Evolutionary conservation across 345 rosid genomes (phyloP), one percentile per base, ranked within the genome.

Genomic region (Brassica incana): DNA sequence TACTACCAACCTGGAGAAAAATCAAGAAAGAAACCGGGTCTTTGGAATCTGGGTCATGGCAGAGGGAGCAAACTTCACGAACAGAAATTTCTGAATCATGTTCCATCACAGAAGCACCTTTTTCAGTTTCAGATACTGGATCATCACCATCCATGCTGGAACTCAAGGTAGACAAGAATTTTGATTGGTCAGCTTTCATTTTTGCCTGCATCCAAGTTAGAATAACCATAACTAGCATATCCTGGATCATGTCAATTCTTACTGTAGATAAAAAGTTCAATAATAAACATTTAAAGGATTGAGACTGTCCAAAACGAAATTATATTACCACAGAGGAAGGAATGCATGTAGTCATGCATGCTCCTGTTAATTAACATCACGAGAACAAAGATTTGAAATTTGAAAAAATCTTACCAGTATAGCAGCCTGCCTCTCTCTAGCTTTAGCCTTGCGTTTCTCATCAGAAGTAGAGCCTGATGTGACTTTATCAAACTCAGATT

Each of bases 111-210:
- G 86, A 82, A 67, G 75, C 80, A 63, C 72, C 56, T 58, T 80
- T 86, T 82, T 88, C 94, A 66, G 81, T 63, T 60, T 75, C 87
- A 75, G 88, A 83, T 52, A 78, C 77, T 69, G 82, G 70, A 78
- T 76, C 83, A 69, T 87, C 91, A 80, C 77, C 89, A 81, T 79
- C 88, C 20, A 23, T 72, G 76, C 77, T 56, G 20, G 98, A 75
- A 81, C 83, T 74, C 63, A 91, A 79, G 85, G 85, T 85, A 15
- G 90, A 90, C 85, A 91, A 84, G 78, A 95, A 95, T 83, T 95
- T 93, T 23, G 92, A 84, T 74, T 95, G 99, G 83, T 95, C 99
- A 33, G 91, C 98, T 87, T 85, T 93, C 96, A 95, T 95, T 88
- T 92, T 95, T 79, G 83, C 99, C 99, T 95, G 89, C 88, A 88